Conservation (phyloP, 164 flowering plant genomes). For the Nymphaea colorata region DNA sequence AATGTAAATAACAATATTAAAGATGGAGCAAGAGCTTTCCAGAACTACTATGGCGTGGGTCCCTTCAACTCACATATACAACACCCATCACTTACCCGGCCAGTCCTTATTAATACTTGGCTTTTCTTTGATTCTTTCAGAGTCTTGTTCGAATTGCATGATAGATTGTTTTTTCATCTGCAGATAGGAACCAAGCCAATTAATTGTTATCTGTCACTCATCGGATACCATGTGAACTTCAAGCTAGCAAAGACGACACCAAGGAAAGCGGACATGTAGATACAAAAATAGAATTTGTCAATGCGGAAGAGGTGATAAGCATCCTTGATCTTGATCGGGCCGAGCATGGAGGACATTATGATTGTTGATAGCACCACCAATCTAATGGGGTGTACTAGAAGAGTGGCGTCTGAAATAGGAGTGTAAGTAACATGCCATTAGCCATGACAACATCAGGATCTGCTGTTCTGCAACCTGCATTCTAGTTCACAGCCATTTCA, state of each 20-base stretch:
- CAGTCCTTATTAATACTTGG: too few relatives aligned
- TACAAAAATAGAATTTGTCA: constrained; percentile 71
- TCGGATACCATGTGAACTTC: constrained; percentile 17
- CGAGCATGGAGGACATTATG: constrained; percentile 81
- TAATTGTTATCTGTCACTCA: too few relatives aligned
- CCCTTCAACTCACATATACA: too few relatives aligned
- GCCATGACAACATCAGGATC: constrained; percentile 75
- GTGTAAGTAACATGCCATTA: constrained; percentile 47
- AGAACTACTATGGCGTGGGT: too few relatives aligned
- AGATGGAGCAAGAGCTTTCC: too few relatives aligned
- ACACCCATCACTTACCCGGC: too few relatives aligned
- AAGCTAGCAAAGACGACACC: constrained; percentile 70
- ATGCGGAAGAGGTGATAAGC: constrained; percentile 40
- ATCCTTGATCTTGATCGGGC: constrained; percentile 57
- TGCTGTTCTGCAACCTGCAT: constrained; percentile 60
- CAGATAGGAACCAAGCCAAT: too few relatives aligned
- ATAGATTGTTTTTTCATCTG: too few relatives aligned
- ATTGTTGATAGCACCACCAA: constrained; percentile 75
- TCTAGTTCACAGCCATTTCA: constrained; percentile 74
- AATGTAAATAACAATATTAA: too few relatives aligned
- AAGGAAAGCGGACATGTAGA: constrained; percentile 60
- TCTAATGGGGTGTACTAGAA: constrained; percentile 68
- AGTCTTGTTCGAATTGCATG: too few relatives aligned
- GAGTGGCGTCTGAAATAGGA: constrained; percentile 65
- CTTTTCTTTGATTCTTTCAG: too few relatives aligned